Percentiles rank a stretch among this genome's conserved stretches.
Conservation (phyloP, 139 green algal genomes). For the Coelastrella sp. region DNA sequence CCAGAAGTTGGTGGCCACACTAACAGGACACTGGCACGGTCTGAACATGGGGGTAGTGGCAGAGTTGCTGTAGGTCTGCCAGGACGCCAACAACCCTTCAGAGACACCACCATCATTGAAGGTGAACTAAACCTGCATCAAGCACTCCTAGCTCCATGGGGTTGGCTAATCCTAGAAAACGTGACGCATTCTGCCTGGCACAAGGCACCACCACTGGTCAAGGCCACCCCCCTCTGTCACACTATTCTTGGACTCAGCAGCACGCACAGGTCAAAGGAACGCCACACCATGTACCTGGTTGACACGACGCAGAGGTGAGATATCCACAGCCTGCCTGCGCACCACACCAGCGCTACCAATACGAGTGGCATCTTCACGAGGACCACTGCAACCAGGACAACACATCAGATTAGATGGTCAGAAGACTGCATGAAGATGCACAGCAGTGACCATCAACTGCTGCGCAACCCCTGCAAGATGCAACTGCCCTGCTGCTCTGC, state of each 20-base stretch:
- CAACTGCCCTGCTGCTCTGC: neutral
- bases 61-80: no score
- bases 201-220: no score
- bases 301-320: slow-evolving; percentile 98
- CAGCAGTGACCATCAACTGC: neutral
- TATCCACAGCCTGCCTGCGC: slow-evolving; percentile 97
- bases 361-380: slow-evolving; percentile 98
- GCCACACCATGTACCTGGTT: slow-evolving; percentile 76
- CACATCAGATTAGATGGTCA: neutral
- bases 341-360: slow-evolving; percentile 98
- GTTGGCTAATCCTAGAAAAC: no score
- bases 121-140: no score
- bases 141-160: no score
- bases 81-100: no score
- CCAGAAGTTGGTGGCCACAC: neutral
- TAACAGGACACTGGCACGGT: neutral
- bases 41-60: no score
- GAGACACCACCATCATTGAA: no score
- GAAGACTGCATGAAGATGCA: neutral
- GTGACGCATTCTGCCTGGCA: no score
- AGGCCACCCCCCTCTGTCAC: no score
- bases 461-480: neutral
- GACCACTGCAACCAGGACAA: slow-evolving; percentile 78
- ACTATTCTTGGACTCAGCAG: slow-evolving; percentile 40
- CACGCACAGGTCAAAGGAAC: slow-evolving; percentile 63